These are phyloP conservation scores for Tolypocladium ophioglossoides DNA, from an alignment of 2,329 filamentous ascomycete genomes.

Conservation along the genomic window DNA sequence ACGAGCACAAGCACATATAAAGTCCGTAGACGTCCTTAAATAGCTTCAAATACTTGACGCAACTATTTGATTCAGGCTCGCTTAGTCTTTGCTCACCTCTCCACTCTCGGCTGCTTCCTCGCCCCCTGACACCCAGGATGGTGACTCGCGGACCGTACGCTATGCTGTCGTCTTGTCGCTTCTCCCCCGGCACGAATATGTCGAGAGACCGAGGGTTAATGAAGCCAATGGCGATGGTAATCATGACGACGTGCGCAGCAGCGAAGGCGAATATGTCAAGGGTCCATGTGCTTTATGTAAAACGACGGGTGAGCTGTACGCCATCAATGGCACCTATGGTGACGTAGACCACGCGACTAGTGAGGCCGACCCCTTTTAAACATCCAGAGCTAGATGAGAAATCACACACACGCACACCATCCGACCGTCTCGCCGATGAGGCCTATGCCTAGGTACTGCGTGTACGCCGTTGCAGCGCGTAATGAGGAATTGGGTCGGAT, in stretches of 20 bases:
- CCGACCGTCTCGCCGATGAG: conserved; percentile 41
- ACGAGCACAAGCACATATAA: background rate
- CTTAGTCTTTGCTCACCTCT: background rate
- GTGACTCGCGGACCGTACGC: background rate
- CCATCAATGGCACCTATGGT: conserved; percentile 44
- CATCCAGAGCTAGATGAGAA: conserved; percentile 45
- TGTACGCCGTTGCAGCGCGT: no score
- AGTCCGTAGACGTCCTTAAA: no score
- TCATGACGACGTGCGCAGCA: conserved; percentile 24
- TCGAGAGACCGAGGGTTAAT: conserved; percentile 23
- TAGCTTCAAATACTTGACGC: background rate
- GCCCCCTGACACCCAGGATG: background rate
- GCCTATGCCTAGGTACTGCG: conserved; percentile 29
- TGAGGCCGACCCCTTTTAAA: conserved; percentile 44
- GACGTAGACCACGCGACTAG: conserved; percentile 43
- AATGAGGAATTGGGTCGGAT: conserved; percentile 2
- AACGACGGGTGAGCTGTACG: conserved; percentile 33
- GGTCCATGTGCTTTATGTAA: conserved; percentile 24
- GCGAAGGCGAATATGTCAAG: conserved; percentile 30
- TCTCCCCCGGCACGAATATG: background rate
- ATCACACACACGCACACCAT: conserved; percentile 45
- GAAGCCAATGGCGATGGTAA: conserved; percentile 31
- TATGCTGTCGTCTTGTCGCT: background rate
- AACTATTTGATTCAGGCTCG: background rate
- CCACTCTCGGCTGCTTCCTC: background rate